These are phyloP conservation scores for Chloridella minuta DNA, from an alignment of 352 stramenopile species.

Conservation along the genomic window DNA sequence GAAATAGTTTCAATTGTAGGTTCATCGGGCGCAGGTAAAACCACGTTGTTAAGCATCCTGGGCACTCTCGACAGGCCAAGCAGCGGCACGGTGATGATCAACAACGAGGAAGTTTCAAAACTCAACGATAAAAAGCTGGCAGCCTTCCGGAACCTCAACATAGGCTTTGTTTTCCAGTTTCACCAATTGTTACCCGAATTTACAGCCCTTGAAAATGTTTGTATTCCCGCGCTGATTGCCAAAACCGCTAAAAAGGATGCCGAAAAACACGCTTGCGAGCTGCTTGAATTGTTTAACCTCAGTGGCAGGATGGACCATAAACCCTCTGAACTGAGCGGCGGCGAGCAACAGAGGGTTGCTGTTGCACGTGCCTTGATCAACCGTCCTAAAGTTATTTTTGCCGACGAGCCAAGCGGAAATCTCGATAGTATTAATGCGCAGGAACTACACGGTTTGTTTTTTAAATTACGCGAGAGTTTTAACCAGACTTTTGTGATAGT, in stretches of 20 bases:
- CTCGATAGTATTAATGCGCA: slow-evolving; percentile 21
- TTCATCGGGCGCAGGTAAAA: not conserved
- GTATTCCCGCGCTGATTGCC: slow-evolving; percentile 16
- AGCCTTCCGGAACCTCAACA: slow-evolving; percentile 16
- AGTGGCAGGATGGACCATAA: slow-evolving; percentile 20
- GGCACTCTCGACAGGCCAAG: slow-evolving; percentile 20
- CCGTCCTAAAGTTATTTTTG: slow-evolving; percentile 17
- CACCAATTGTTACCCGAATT: slow-evolving; percentile 20
- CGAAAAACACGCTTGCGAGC: not conserved
- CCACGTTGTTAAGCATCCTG: slow-evolving; percentile 20
- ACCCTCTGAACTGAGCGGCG: slow-evolving; percentile 21
- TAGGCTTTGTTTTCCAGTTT: slow-evolving; percentile 23
- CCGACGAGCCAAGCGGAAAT: slow-evolving; percentile 22
- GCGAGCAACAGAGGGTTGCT: slow-evolving; percentile 22
- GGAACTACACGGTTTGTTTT: too few relatives aligned
- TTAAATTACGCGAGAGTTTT: too few relatives aligned
- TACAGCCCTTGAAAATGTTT: slow-evolving; percentile 21
- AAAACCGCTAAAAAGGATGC: slow-evolving; percentile 15
- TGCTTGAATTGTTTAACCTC: slow-evolving; percentile 20
- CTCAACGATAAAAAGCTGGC: slow-evolving; percentile 16
- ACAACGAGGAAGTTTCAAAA: not conserved
- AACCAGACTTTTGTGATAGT: too few relatives aligned
- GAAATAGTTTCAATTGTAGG: slow-evolving; percentile 5
- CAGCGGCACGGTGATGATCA: slow-evolving; percentile 12
- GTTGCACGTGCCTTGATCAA: slow-evolving; percentile 21